These are phyloP conservation scores for Dendrobium catenatum DNA, from an alignment of 106 monocot genomes.

Conservation along the genomic window DNA sequence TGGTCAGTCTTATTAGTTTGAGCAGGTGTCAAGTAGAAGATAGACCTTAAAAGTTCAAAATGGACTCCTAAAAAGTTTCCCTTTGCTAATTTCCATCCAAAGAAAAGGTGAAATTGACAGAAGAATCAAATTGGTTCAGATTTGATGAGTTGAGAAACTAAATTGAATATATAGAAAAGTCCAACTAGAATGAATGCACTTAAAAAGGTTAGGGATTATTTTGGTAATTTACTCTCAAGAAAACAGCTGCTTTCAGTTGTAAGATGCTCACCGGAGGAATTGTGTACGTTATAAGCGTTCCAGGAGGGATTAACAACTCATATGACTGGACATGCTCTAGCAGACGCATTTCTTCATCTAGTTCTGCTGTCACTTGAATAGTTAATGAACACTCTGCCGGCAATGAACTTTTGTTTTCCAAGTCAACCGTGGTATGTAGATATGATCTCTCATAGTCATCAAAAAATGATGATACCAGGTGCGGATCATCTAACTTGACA, in stretches of 20 bases:
- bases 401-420: slow-evolving; percentile 86
- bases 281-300: slow-evolving; percentile 42
- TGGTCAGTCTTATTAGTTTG: no score
- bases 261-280: slow-evolving; percentile 70
- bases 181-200: no score
- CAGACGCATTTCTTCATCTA: slow-evolving; percentile 65
- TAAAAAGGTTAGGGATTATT: no score
- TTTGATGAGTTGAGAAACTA: no score
- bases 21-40: no score
- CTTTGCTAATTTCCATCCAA: no score
- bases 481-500: slow-evolving; percentile 83
- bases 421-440: slow-evolving; percentile 67
- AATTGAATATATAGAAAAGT: no score
- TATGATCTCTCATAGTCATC: slow-evolving; percentile 80
- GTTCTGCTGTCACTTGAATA: slow-evolving; percentile 68
- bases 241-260: neutral
- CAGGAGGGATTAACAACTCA: slow-evolving; percentile 56
- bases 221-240: neutral
- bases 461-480: slow-evolving; percentile 86
- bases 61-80: no score
- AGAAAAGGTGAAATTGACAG: no score
- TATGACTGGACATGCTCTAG: slow-evolving; percentile 65
- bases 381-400: slow-evolving; percentile 66
- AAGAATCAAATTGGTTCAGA: no score
- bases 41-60: no score